Conservation (phyloP, 495 filamentous ascomycete species). For the Xeromyces bisporus region DNA sequence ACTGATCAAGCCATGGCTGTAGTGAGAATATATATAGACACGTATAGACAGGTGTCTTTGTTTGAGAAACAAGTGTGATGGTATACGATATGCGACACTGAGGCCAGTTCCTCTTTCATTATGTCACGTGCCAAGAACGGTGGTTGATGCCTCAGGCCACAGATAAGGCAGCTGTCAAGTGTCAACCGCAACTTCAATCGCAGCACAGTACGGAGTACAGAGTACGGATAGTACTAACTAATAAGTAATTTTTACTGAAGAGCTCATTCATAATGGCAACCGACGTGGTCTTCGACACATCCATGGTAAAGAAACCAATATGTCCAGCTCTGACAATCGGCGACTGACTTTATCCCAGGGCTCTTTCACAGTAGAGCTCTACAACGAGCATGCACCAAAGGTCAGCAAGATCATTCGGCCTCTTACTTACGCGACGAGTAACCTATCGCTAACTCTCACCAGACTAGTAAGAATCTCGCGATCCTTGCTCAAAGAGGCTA, state of each 20-base stretch:
- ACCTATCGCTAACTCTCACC: too few relatives aligned
- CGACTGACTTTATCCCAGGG: slow-evolving; percentile 37
- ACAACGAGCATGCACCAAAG: slow-evolving; percentile 62
- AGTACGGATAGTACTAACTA: too few relatives aligned
- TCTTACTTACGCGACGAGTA: too few relatives aligned
- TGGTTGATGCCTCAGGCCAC: too few relatives aligned
- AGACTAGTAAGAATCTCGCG: slow-evolving; percentile 78
- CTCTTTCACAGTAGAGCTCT: slow-evolving; percentile 74
- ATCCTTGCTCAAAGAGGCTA: slow-evolving; percentile 66
- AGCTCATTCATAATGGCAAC: slow-evolving; percentile 42
- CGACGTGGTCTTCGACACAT: slow-evolving; percentile 61
- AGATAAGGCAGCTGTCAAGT: too few relatives aligned
- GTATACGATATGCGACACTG: too few relatives aligned
- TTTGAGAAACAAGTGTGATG: too few relatives aligned
- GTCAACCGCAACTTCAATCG: too few relatives aligned
- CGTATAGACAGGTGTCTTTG: background rate
- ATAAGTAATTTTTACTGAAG: background rate
- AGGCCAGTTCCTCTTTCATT: too few relatives aligned
- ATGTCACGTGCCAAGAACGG: too few relatives aligned
- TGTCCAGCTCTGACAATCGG: background rate
- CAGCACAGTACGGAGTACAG: too few relatives aligned
- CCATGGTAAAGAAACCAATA: slow-evolving; percentile 39
- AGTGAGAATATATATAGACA: slow-evolving; percentile 1
- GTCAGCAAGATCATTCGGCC: too few relatives aligned
- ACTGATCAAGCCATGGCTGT: slow-evolving; percentile 8